phyloP scores from a whole-genome alignment of 1,139 yeast genomes.

The Blastobotrys buckinghamii region DNA sequence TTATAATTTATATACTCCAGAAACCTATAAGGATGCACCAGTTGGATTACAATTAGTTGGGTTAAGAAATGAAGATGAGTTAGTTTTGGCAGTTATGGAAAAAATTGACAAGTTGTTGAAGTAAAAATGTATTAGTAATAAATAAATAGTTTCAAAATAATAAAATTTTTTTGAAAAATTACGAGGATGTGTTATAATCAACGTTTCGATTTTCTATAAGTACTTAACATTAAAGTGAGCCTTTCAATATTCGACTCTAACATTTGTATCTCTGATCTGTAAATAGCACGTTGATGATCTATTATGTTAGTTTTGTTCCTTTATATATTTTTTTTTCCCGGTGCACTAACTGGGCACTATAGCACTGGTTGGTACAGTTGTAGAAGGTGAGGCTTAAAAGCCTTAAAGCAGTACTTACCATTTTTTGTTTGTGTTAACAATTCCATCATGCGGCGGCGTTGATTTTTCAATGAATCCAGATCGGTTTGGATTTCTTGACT shows the following conservation, averaged over 20 bases:
- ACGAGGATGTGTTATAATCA: no score
- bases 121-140: neutral
- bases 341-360: no score
- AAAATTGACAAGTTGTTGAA: constrained; percentile 9
- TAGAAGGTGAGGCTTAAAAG: neutral
- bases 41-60: constrained; percentile 40
- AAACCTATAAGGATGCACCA: constrained; percentile 38
- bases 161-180: no score
- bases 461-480: neutral
- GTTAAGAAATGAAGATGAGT: constrained; percentile 39
- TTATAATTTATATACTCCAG: constrained; percentile 34
- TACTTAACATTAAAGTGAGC: no score
- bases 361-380: no score
- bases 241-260: constrained; percentile 12
- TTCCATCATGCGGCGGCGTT: neutral
- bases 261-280: constrained; percentile 5
- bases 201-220: no score
- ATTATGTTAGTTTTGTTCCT: neutral
- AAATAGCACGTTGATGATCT: neutral
- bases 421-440: neutral
- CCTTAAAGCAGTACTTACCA: neutral
- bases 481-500: neutral
- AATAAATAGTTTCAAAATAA: neutral
- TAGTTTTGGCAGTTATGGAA: constrained; percentile 18
- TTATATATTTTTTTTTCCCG: neutral